These are phyloP conservation scores for Poronia punctata DNA, from an alignment of 495 filamentous ascomycete species.

Conservation along the genomic window DNA sequence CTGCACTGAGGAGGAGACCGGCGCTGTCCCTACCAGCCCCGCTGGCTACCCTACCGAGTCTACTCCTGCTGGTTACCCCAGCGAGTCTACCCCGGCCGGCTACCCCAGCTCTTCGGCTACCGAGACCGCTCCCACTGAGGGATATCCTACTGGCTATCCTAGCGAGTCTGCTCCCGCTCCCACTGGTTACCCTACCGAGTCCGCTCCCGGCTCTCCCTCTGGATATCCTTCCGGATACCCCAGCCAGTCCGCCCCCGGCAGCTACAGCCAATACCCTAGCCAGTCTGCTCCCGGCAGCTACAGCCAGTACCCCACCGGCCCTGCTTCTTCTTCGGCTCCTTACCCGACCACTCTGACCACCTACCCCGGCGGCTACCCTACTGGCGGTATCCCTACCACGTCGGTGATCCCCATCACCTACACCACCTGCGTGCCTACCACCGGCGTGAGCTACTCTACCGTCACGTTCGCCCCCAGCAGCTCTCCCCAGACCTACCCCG, in stretches of 20 bases:
- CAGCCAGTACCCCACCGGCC: not conserved
- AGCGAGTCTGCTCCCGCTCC: conserved; percentile 2
- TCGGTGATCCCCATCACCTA: conserved; percentile 41
- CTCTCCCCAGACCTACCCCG: conserved; percentile 23
- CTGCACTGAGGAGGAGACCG: conserved; percentile 7
- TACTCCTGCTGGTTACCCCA: conserved; percentile 10
- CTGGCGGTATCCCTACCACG: conserved; percentile 23
- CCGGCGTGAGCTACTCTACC: conserved; percentile 47
- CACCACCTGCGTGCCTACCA: conserved; percentile 27
- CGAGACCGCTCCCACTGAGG: conserved; percentile 34
- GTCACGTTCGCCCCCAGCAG: conserved; percentile 35
- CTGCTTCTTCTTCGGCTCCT: conserved; percentile 11
- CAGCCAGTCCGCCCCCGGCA: conserved; percentile 9
- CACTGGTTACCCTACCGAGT: conserved; percentile 2
- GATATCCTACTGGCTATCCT: conserved; percentile 10
- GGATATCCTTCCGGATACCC: conserved; percentile 5
- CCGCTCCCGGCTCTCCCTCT: not conserved
- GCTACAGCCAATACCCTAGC: not conserved
- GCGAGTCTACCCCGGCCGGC: not conserved
- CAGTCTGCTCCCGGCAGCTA: conserved; percentile 9
- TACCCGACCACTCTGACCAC: conserved; percentile 14
- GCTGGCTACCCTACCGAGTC: conserved; percentile 42
- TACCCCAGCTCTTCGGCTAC: conserved; percentile 1
- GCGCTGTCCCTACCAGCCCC: conserved; percentile 2
- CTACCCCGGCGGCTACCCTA: conserved; percentile 20